Evolutionary conservation across 257 asterid genomes (phyloP).

Genomic region (Cynanchum wilfordii): DNA sequence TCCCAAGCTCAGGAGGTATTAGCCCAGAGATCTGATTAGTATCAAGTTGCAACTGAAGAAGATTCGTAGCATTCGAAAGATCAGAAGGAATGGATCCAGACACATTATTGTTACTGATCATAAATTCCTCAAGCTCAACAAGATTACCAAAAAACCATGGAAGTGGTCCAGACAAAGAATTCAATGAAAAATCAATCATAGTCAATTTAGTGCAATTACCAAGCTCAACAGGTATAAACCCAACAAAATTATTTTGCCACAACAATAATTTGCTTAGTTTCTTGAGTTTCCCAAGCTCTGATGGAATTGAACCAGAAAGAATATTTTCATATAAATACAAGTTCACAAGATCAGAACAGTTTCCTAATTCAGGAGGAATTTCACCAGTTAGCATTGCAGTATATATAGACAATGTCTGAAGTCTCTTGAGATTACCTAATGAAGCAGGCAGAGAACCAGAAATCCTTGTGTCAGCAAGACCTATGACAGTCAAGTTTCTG

Average conservation of each 20-base stretch:
- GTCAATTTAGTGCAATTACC: conserved; percentile 36
- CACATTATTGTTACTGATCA: conserved; percentile 41
- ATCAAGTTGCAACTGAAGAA: conserved; percentile 38
- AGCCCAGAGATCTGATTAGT: conserved; percentile 42
- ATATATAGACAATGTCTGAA: conserved; percentile 37
- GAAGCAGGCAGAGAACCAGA: conserved; percentile 38
- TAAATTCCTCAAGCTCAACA: conserved; percentile 38
- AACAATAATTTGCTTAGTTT: conserved; percentile 34
- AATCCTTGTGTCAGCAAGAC: conserved; percentile 37
- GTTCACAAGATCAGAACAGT: conserved; percentile 44
- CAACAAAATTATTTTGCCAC: conserved; percentile 43
- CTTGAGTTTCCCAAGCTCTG: conserved; percentile 33
- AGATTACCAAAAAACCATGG: conserved; percentile 39
- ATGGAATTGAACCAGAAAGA: conserved; percentile 42
- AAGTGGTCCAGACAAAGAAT: conserved; percentile 38
- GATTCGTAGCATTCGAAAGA: conserved; percentile 31
- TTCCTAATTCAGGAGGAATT: conserved; percentile 38
- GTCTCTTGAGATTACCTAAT: conserved; percentile 36
- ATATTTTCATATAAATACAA: conserved; percentile 41
- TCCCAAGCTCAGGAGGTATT: conserved; percentile 43
- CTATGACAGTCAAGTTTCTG: conserved; percentile 36
- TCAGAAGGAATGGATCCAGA: conserved; percentile 39
- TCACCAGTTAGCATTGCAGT: conserved; percentile 44
- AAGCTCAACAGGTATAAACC: conserved; percentile 37
- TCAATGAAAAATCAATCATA: conserved; percentile 39